Conservation (phyloP, 1,139 yeast genomes). For the Yamadazyma atmosphaerica region DNA sequence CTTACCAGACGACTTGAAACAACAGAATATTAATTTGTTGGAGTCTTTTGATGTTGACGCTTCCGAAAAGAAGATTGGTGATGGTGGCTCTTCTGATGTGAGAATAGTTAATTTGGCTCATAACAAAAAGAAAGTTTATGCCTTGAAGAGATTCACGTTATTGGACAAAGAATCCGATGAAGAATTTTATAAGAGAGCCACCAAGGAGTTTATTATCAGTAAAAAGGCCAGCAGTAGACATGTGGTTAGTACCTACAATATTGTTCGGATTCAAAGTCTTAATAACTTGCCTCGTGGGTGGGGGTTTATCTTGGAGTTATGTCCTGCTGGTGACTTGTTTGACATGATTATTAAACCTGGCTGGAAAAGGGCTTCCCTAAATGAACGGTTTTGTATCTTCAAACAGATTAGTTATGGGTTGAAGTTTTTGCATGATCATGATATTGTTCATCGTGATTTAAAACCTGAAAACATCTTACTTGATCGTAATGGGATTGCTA, state of each 20-base stretch:
- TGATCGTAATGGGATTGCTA: conserved; percentile 58
- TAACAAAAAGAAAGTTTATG: conserved; percentile 46
- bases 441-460: conserved; percentile 63
- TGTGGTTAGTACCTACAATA: conserved; percentile 54
- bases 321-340: conserved; percentile 57
- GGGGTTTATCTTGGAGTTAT: conserved; percentile 72
- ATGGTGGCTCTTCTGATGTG: conserved; percentile 75
- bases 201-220: conserved; percentile 63
- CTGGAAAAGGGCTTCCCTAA: conserved; percentile 46
- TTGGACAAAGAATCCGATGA: conserved; percentile 61
- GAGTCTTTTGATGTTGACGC: conserved; percentile 60
- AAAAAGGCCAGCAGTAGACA: conserved; percentile 56
- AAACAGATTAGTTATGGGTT: conserved; percentile 58
- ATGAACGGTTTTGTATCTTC: conserved; percentile 61
- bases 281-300: conserved; percentile 62
- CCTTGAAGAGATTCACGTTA: conserved; percentile 66
- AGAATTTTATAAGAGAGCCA: conserved; percentile 65
- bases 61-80: conserved; percentile 55
- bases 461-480: conserved; percentile 67
- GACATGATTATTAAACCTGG: conserved; percentile 44
- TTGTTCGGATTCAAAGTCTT: conserved; percentile 60
- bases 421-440: conserved; percentile 54
- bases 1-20: conserved; percentile 56
- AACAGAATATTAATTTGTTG: conserved; percentile 50
- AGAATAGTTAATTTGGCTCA: conserved; percentile 44